Conservation (phyloP, 768 basidiomycete genomes). For the Termitomyces sp. region DNA sequence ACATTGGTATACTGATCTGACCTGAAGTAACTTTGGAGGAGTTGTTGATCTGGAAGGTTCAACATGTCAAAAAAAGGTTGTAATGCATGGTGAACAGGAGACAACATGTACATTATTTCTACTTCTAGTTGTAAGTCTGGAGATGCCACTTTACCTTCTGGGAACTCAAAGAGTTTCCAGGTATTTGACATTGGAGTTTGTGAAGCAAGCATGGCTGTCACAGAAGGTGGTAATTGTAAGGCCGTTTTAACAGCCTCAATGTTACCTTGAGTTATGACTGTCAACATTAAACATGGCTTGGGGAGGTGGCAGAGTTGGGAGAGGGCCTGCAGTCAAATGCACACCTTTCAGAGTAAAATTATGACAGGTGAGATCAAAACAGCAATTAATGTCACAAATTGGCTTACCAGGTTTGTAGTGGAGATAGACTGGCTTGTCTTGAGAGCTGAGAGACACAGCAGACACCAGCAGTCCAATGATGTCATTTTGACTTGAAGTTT, state of each 20-base stretch:
- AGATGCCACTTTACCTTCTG: conserved; percentile 1
- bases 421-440: conserved; percentile 41
- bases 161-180: conserved; percentile 6
- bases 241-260: conserved; percentile 58
- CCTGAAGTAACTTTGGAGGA: conserved; percentile 15
- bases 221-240: conserved; percentile 56
- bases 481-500: conserved; percentile 19
- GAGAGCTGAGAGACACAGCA: conserved; percentile 23
- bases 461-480: conserved; percentile 22
- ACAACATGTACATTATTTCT: conserved; percentile 12
- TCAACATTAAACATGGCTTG: conserved; percentile 50
- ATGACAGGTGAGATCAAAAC: conserved; percentile 15
- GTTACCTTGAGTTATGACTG: conserved; percentile 52
- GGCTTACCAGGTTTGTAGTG: conserved; percentile 59
- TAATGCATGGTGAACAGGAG: conserved; percentile 4
- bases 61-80: conserved; percentile 7
- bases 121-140: conserved; percentile 8
- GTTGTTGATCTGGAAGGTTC: conserved; percentile 11
- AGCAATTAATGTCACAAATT: background rate
- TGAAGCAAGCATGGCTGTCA: conserved; percentile 42
- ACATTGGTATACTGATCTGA: conserved; percentile 39
- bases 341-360: conserved; percentile 30
- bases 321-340: conserved; percentile 70
- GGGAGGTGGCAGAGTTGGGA: conserved; percentile 57
- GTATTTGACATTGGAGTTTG: conserved; percentile 12